Conservation (phyloP, 2,329 filamentous ascomycete genomes). For the Trichoderma breve region DNA sequence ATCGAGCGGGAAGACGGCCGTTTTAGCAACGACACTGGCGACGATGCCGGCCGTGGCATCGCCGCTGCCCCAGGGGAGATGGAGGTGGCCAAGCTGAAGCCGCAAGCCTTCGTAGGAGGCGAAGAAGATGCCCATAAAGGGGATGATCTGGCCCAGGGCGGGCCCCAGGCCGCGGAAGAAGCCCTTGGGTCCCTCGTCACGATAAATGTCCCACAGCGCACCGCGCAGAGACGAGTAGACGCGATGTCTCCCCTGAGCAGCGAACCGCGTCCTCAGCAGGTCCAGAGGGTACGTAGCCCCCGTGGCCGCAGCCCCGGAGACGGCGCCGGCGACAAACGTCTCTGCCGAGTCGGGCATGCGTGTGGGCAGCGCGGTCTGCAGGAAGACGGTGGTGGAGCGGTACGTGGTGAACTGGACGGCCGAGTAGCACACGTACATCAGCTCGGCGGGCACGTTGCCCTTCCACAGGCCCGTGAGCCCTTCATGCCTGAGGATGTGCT, state of each 20-base stretch:
- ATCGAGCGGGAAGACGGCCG: slow-evolving; percentile 87
- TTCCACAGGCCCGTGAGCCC: slow-evolving; percentile 91
- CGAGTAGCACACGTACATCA: slow-evolving; percentile 90
- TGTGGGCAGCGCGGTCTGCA: slow-evolving; percentile 51
- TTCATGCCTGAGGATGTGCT: slow-evolving; percentile 74
- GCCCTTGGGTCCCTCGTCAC: slow-evolving; percentile 70
- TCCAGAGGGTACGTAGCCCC: slow-evolving; percentile 88
- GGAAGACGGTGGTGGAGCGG: slow-evolving; percentile 66
- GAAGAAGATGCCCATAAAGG: slow-evolving; percentile 98
- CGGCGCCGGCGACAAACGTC: slow-evolving; percentile 79
- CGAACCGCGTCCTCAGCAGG: slow-evolving; percentile 88
- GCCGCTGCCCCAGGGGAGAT: slow-evolving; percentile 69
- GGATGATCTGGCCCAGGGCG: slow-evolving; percentile 81
- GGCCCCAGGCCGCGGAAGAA: slow-evolving; percentile 88
- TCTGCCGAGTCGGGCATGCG: slow-evolving; percentile 65
- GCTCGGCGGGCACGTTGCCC: slow-evolving; percentile 92
- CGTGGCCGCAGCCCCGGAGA: slow-evolving; percentile 79
- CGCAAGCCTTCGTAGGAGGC: slow-evolving; percentile 78
- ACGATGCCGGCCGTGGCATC: slow-evolving; percentile 81
- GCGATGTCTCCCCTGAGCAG: slow-evolving; percentile 79
- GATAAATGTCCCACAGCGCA: slow-evolving; percentile 70
- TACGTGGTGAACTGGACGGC: slow-evolving; percentile 89
- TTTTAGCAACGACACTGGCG: slow-evolving; percentile 81
- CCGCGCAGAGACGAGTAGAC: slow-evolving; percentile 72
- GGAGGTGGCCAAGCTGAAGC: slow-evolving; percentile 52